Conservation (phyloP, 257 asterid genomes). For the Craterostigma plantagineum region DNA sequence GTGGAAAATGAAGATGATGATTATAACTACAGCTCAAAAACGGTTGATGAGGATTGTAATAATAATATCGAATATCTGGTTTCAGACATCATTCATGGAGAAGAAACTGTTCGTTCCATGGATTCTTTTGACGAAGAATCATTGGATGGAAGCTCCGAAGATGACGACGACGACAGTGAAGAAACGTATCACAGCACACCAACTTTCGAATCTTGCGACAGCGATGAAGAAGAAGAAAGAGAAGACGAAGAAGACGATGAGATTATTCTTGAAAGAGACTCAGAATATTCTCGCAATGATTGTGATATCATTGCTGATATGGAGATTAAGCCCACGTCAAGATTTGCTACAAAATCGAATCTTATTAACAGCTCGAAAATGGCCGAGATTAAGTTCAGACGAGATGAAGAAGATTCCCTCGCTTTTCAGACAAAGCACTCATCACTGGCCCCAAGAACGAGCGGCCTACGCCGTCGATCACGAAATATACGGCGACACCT, state of each 20-base stretch:
- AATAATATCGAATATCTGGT: conserved; percentile 6
- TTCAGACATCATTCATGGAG: conserved; percentile 5
- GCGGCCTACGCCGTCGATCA: conserved; percentile 14
- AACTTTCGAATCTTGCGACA: neutral
- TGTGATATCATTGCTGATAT: neutral
- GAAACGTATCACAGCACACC: conserved; percentile 26
- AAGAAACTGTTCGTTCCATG: neutral
- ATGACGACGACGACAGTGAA: conserved; percentile 9
- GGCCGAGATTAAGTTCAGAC: no score
- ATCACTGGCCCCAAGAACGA: conserved; percentile 20
- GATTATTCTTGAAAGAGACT: conserved; percentile 23
- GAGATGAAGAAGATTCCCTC: no score
- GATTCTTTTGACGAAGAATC: neutral
- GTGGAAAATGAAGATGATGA: conserved; percentile 17
- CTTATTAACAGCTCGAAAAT: conserved; percentile 23
- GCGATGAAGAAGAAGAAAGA: conserved; percentile 18
- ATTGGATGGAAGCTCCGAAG: conserved; percentile 8
- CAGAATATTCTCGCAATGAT: conserved; percentile 4
- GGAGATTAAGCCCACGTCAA: neutral
- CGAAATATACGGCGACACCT: conserved; percentile 51
- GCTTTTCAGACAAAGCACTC: no score
- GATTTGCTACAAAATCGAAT: conserved; percentile 10
- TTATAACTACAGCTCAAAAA: conserved; percentile 9
- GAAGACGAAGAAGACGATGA: no score
- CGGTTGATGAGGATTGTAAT: conserved; percentile 9